Evolutionary conservation across 2,329 filamentous ascomycete genomes (phyloP).

Genomic region (Didymella segeticola): DNA sequence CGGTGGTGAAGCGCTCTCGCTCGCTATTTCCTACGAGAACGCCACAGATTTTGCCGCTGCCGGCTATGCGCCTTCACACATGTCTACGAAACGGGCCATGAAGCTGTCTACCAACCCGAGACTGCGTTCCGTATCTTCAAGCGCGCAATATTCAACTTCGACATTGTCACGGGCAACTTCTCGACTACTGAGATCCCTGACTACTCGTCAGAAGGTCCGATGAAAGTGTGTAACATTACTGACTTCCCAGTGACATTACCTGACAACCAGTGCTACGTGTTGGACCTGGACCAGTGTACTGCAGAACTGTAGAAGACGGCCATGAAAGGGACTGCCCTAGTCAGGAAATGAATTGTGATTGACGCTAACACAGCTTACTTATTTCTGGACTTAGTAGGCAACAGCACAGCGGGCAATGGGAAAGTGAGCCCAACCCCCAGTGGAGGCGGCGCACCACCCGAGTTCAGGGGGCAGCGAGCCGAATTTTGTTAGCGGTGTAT

Average conservation of each 20-base stretch:
- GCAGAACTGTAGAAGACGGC: slow-evolving; percentile 41
- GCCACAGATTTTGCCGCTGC: slow-evolving; percentile 65
- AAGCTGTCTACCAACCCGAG: slow-evolving; percentile 55
- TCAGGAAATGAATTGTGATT: slow-evolving; percentile 45
- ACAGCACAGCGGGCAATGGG: slow-evolving; percentile 22
- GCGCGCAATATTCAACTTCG: slow-evolving; percentile 58
- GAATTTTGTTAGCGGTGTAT: not conserved
- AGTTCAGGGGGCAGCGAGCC: slow-evolving; percentile 1
- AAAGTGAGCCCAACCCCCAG: not conserved
- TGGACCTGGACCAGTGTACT: slow-evolving; percentile 39
- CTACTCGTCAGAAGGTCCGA: slow-evolving; percentile 42
- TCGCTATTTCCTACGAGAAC: slow-evolving; percentile 61
- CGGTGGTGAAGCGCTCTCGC: slow-evolving; percentile 76
- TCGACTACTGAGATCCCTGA: slow-evolving; percentile 51
- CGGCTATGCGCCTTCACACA: slow-evolving; percentile 71
- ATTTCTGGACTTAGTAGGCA: slow-evolving; percentile 35
- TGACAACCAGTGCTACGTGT: slow-evolving; percentile 45
- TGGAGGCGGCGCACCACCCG: not conserved
- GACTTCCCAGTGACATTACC: slow-evolving; percentile 53
- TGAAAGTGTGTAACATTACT: slow-evolving; percentile 53
- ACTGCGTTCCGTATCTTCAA: slow-evolving; percentile 61
- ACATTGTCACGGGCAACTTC: slow-evolving; percentile 62
- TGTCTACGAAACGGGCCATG: slow-evolving; percentile 61
- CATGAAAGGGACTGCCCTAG: slow-evolving; percentile 40
- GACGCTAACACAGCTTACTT: slow-evolving; percentile 41